phyloP scores from a whole-genome alignment of 2,329 filamentous ascomycete genomes.

The Nemania diffusa region DNA sequence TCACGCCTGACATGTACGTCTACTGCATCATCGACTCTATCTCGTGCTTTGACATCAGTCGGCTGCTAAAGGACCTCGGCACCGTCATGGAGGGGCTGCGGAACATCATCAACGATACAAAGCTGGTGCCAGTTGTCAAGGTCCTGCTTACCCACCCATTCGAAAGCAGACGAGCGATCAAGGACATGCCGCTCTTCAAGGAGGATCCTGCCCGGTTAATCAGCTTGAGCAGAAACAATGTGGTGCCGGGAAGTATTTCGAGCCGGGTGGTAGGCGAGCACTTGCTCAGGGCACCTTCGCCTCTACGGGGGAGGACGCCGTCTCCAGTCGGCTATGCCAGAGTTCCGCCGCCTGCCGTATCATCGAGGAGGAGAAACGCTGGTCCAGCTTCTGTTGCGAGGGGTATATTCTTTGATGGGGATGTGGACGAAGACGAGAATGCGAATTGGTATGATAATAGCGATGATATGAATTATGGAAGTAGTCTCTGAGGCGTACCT shows the following conservation, averaged over 20 bases:
- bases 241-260: background rate
- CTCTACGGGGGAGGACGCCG: background rate
- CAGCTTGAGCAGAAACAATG: background rate
- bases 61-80: background rate
- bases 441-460: background rate
- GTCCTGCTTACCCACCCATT: background rate
- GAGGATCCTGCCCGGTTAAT: slow-evolving; percentile 2
- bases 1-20: background rate
- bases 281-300: background rate
- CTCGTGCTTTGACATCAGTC: background rate
- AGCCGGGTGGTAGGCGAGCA: slow-evolving; percentile 1
- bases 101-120: slow-evolving; percentile 1
- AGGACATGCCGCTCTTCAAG: background rate
- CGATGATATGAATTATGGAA: background rate
- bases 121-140: background rate
- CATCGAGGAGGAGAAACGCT: background rate
- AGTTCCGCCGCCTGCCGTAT: background rate
- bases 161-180: slow-evolving; percentile 1
- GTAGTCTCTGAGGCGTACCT: background rate
- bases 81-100: slow-evolving; percentile 2
- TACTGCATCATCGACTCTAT: slow-evolving; percentile 2
- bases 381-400: background rate
- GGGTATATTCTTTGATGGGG: background rate
- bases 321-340: background rate
- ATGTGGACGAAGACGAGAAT: background rate